Evolutionary conservation across 345 rosid genomes (phyloP).

Genomic region (Toxicodendron radicans): DNA sequence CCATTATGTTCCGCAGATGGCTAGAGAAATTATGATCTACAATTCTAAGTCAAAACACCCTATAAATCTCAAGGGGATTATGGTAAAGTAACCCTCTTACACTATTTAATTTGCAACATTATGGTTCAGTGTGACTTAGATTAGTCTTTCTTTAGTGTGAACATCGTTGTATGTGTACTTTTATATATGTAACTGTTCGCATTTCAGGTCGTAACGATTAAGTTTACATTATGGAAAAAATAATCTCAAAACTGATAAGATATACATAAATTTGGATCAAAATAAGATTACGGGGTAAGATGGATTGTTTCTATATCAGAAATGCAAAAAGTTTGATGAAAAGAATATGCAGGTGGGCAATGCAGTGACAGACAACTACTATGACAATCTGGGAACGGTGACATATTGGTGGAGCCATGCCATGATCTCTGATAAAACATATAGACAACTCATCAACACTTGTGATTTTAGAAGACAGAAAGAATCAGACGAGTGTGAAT

Average conservation of each 20-base stretch:
- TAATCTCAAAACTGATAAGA: too few relatives aligned
- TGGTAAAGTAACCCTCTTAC: conserved; percentile 42
- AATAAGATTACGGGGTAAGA: too few relatives aligned
- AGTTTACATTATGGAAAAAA: too few relatives aligned
- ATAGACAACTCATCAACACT: conserved; percentile 70
- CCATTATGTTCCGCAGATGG: conserved; percentile 98
- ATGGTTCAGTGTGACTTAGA: background rate
- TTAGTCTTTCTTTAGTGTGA: too few relatives aligned
- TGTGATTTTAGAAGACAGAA: conserved; percentile 81
- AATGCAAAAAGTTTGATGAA: background rate
- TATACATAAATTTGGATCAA: too few relatives aligned
- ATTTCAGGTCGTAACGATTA: too few relatives aligned
- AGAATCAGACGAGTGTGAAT: conserved; percentile 87
- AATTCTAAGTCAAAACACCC: conserved; percentile 55
- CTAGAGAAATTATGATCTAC: conserved; percentile 64
- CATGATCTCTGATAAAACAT: conserved; percentile 90
- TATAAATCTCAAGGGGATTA: conserved; percentile 83
- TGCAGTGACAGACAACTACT: conserved; percentile 92
- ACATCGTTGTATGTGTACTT: too few relatives aligned
- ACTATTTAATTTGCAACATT: background rate
- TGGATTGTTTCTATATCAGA: background rate
- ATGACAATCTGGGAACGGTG: conserved; percentile 95
- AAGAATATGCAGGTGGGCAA: conserved; percentile 70
- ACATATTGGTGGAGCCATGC: conserved; percentile 99
- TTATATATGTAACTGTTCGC: too few relatives aligned